A percentile compares a stretch with the other conserved stretches of the same genome.
Conservation (phyloP, 2,329 filamentous ascomycete species). For the Verticillium alfalfae region DNA sequence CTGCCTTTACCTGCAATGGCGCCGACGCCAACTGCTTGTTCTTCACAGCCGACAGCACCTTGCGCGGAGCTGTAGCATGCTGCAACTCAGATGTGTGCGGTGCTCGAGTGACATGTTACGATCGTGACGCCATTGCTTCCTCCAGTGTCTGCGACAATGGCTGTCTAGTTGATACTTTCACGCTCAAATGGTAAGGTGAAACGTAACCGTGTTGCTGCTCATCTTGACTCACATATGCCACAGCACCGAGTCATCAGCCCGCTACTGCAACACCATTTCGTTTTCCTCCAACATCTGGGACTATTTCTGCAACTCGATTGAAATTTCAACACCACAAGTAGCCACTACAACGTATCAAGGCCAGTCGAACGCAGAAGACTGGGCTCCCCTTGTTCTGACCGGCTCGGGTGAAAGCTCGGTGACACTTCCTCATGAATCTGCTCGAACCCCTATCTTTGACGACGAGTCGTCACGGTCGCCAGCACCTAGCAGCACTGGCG, state of each 20-base stretch:
- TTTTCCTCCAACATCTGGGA: slow-evolving; percentile 35
- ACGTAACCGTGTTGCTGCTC: not conserved
- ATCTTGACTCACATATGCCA: slow-evolving; percentile 11
- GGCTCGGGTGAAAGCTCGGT: not conserved
- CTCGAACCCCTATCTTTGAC: not conserved
- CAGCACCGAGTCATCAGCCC: slow-evolving; percentile 27
- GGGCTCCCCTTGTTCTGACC: slow-evolving; percentile 12
- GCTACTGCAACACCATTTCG: slow-evolving; percentile 40
- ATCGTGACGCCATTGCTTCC: slow-evolving; percentile 25
- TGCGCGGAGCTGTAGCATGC: slow-evolving; percentile 35
- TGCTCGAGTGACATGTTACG: slow-evolving; percentile 30
- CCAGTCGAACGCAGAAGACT: slow-evolving; percentile 23
- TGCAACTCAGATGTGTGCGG: slow-evolving; percentile 28
- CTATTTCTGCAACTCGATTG: slow-evolving; percentile 34
- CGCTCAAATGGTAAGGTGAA: slow-evolving; percentile 38
- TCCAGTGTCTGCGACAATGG: slow-evolving; percentile 31
- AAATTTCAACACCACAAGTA: slow-evolving; percentile 24
- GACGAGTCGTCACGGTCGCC: not conserved
- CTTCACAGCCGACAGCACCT: slow-evolving; percentile 20
- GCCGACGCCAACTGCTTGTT: slow-evolving; percentile 30
- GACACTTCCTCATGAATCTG: not conserved
- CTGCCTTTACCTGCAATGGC: slow-evolving; percentile 31
- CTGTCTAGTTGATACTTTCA: slow-evolving; percentile 32
- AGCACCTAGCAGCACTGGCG: not conserved
- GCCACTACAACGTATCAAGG: slow-evolving; percentile 35